phyloP scores from a whole-genome alignment of 2,329 filamentous ascomycete species.

The Conoideocrella luteorostrata region DNA sequence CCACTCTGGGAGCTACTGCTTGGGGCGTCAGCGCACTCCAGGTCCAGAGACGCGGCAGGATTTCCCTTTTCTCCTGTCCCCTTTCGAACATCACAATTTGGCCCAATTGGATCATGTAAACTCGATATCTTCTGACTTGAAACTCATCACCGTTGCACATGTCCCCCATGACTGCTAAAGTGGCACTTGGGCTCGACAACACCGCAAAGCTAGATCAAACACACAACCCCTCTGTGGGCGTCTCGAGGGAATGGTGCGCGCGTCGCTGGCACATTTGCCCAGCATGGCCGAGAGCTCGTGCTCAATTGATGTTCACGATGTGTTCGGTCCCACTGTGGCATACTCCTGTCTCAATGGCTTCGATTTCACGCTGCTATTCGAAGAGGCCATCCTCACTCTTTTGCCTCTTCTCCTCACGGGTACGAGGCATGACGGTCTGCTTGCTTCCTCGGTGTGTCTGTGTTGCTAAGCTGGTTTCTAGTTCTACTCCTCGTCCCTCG shows the following conservation, averaged over 20 bases:
- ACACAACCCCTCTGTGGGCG: too few relatives aligned
- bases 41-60: too few relatives aligned
- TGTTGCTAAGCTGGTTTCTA: conserved; percentile 4
- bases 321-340: conserved; percentile 14
- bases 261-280: neutral
- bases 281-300: conserved; percentile 5
- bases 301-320: conserved; percentile 10
- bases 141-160: neutral
- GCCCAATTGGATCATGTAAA: too few relatives aligned
- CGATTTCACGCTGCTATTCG: conserved; percentile 23
- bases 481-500: conserved; percentile 8
- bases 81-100: too few relatives aligned
- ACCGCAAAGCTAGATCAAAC: too few relatives aligned
- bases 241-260: neutral
- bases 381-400: conserved; percentile 19
- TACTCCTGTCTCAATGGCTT: conserved; percentile 18
- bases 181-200: neutral
- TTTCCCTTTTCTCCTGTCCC: too few relatives aligned
- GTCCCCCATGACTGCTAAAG: neutral
- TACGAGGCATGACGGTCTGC: conserved; percentile 1
- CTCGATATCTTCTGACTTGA: neutral
- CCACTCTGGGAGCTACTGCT: too few relatives aligned
- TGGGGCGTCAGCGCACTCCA: too few relatives aligned
- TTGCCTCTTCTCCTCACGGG: conserved; percentile 14
- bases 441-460: neutral